Evolutionary conservation across 345 rosid genomes (phyloP).

Genomic region (Euclidium syriacum): DNA sequence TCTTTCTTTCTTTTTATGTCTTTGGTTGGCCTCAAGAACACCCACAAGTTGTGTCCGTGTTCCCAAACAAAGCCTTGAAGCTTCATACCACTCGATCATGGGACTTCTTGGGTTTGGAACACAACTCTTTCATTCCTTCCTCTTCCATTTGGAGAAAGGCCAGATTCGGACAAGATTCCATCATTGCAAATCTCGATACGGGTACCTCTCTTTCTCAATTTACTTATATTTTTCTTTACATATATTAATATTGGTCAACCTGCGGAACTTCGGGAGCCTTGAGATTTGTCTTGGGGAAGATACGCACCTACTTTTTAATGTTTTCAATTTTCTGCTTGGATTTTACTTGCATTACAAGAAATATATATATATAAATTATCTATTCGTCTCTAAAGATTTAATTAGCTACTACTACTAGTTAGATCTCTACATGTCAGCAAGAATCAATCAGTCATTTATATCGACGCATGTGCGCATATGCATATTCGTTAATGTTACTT

Average conservation of each 20-base stretch:
- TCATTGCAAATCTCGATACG: conserved; percentile 83
- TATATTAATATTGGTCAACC: conserved; percentile 18
- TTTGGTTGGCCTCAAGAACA: conserved; percentile 44
- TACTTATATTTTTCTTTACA: not conserved
- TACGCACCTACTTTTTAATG: not conserved
- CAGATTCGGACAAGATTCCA: conserved; percentile 66
- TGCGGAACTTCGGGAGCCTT: conserved; percentile 11
- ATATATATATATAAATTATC: not conserved
- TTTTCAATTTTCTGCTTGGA: not conserved
- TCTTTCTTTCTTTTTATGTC: conserved; percentile 15
- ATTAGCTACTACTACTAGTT: not conserved
- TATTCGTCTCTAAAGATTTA: not conserved
- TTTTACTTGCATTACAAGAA: conserved; percentile 27
- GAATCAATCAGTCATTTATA: conserved; percentile 18
- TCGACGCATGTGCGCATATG: conserved; percentile 30
- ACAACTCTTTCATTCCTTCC: conserved; percentile 32
- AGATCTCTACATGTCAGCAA: conserved; percentile 21
- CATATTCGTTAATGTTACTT: conserved; percentile 26
- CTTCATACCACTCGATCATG: conserved; percentile 90
- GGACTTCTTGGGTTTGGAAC: conserved; percentile 76
- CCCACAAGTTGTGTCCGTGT: conserved; percentile 74
- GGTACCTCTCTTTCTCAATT: conserved; percentile 33
- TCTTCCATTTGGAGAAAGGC: conserved; percentile 66
- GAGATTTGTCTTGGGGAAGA: conserved; percentile 12
- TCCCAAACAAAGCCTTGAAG: conserved; percentile 56